Evolutionary conservation across 1,284 basidiomycete species (phyloP), one percentile per base, ranked within the genome.

Genomic region (Puccinia triticina): DNA sequence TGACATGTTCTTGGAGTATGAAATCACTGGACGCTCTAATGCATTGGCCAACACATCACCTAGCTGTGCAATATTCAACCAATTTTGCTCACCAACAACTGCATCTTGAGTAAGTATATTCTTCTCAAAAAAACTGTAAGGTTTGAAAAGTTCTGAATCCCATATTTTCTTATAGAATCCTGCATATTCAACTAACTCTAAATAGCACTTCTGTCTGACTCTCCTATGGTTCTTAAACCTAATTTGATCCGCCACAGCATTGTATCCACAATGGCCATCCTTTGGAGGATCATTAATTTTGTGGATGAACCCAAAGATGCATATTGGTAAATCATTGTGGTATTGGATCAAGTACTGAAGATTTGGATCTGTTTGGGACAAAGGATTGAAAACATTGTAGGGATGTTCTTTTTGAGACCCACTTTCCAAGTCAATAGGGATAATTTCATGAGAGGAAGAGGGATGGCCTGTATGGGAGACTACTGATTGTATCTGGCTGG

Each of bases 1-100:
- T 59, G 57, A 59, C 14, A 59, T n/a, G 5, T 21, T n/a, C 57
- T 59, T 59, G 26, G 2, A 67, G 34, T 37, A 67, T 37, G 32
- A 37, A 67, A 67, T 67, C 18, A 67, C 34, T 40, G 64, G 64
- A 40, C 29, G 10, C 2, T 43, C 3, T 7, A 67, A 37, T 21
- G 34, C 16, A 37, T 67, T 67, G 32, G 64, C 64, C 64, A 67
- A 21, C 7, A 67, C 29, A 67, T 67, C 64, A 34, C 64, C 64
- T n/a, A 67, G 34, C 18, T 67, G 34, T 67, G 64, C 14, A 67
- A 37, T 67, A 7, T 23, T 37, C 40, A 67, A 3, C 64, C 64
- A 67, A 21, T n/a, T 37, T 43, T 67, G 1, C 10, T 21, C 21
- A 43, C 7, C 29, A 37, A 40, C 64, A 40, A 7, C 14, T 67